Evolutionary conservation across 768 basidiomycete species (phyloP).

Genomic region (Suillus subalutaceus): DNA sequence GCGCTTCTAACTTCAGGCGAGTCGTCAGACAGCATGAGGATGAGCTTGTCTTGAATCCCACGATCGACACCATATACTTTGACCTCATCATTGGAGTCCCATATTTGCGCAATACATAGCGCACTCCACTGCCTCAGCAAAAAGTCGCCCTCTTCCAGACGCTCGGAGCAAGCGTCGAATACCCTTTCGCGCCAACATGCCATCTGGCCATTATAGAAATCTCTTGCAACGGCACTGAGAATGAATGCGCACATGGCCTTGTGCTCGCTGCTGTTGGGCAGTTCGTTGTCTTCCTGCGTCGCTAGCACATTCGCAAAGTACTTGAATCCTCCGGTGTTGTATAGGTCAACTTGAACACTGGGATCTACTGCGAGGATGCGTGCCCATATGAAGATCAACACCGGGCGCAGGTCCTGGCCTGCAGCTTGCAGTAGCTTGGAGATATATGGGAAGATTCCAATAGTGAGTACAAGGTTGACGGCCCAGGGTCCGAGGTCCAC

Average conservation of each 20-base stretch:
- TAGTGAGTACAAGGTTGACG: constrained; percentile 91
- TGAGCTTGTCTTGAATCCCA: constrained; percentile 81
- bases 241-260: constrained; percentile 99
- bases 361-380: constrained; percentile 96
- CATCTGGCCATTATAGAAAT: constrained; percentile 83
- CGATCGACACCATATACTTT: constrained; percentile 81
- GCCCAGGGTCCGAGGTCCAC: constrained; percentile 99
- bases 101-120: constrained; percentile 91
- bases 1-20: constrained; percentile 93
- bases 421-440: constrained; percentile 95
- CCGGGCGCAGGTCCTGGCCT: constrained; percentile 92
- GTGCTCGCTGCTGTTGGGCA: constrained; percentile 95
- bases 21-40: constrained; percentile 78
- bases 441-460: constrained; percentile 99
- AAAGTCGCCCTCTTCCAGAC: constrained; percentile 89
- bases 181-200: constrained; percentile 82
- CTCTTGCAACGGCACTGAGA: constrained; percentile 86
- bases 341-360: constrained; percentile 87
- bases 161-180: constrained; percentile 84
- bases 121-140: constrained; percentile 93
- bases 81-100: constrained; percentile 91
- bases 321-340: constrained; percentile 78
- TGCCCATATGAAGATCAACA: constrained; percentile 99
- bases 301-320: constrained; percentile 84
- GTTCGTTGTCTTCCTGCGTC: constrained; percentile 62